phyloP scores from a whole-genome alignment of 768 basidiomycete genomes.

The Leccinum obscurum region DNA sequence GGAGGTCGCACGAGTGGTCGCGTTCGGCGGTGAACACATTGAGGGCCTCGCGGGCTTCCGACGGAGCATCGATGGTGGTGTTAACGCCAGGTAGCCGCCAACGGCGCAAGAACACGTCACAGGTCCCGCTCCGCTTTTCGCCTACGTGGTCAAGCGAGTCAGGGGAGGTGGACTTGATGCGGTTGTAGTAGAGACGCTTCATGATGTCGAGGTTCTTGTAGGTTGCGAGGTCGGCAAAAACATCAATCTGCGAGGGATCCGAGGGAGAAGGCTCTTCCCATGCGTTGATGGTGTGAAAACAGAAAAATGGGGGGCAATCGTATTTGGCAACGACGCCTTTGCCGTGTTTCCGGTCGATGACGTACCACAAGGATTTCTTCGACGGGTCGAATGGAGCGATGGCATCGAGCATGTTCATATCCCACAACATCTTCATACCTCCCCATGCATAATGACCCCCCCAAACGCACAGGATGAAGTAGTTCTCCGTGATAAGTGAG shows the following conservation, averaged over 20 bases:
- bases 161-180: slow-evolving; percentile 27
- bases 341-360: slow-evolving; percentile 37
- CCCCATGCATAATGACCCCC: slow-evolving; percentile 30
- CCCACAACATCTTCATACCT: slow-evolving; percentile 30
- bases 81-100: slow-evolving; percentile 32
- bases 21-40: slow-evolving; percentile 23
- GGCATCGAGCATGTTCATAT: slow-evolving; percentile 34
- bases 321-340: slow-evolving; percentile 40
- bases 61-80: slow-evolving; percentile 15
- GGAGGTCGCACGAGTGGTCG: slow-evolving; percentile 37
- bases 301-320: slow-evolving; percentile 39
- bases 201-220: slow-evolving; percentile 36
- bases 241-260: slow-evolving; percentile 29
- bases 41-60: slow-evolving; percentile 20
- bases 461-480: slow-evolving; percentile 39
- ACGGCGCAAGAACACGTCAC: slow-evolving; percentile 30
- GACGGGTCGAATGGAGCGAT: slow-evolving; percentile 34
- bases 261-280: slow-evolving; percentile 33
- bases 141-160: slow-evolving; percentile 27
- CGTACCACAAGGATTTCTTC: slow-evolving; percentile 35
- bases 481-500: slow-evolving; percentile 38
- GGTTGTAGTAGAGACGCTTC: slow-evolving; percentile 33
- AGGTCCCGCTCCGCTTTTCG: slow-evolving; percentile 16
- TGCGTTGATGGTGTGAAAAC: slow-evolving; percentile 42
- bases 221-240: slow-evolving; percentile 37